Conservation (phyloP, 805 yeast genomes). For the Dipodascopsis tothii region DNA sequence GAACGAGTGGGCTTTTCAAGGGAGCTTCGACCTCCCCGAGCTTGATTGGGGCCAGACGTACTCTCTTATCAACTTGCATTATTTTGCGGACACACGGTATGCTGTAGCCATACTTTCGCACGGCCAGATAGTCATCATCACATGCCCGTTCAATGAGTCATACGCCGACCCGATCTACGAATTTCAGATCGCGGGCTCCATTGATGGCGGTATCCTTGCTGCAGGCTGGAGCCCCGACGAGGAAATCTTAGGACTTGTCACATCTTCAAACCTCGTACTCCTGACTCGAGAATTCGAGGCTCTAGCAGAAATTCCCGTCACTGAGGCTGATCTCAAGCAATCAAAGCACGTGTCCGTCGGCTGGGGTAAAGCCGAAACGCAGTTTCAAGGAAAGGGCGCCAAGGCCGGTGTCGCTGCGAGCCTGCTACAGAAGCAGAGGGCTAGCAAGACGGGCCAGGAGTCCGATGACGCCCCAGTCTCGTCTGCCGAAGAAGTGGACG, state of each 20-base stretch:
- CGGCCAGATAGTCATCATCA: conserved; percentile 60
- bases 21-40: background rate
- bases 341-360: conserved; percentile 91
- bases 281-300: conserved; percentile 76
- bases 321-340: conserved; percentile 54
- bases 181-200: conserved; percentile 71
- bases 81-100: conserved; percentile 10
- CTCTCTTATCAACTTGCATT: conserved; percentile 9
- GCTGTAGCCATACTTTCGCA: conserved; percentile 48
- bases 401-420: conserved; percentile 53
- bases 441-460: conserved; percentile 77
- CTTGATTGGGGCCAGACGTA: background rate
- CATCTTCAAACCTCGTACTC: conserved; percentile 51
- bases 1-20: background rate
- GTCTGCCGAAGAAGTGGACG: conserved; percentile 42
- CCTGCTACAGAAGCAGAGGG: conserved; percentile 38
- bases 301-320: conserved; percentile 54
- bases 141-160: conserved; percentile 52
- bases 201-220: conserved; percentile 64
- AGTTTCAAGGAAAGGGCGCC: conserved; percentile 89
- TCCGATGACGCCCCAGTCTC: conserved; percentile 57
- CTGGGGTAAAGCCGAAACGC: conserved; percentile 97
- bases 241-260: conserved; percentile 67
- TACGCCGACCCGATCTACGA: conserved; percentile 43
- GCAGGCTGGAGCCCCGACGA: conserved; percentile 90